A percentile compares a stretch with the other conserved stretches of the same genome.
Conservation (phyloP, 495 filamentous ascomycete species). For the Polyplosphaeria fusca region DNA sequence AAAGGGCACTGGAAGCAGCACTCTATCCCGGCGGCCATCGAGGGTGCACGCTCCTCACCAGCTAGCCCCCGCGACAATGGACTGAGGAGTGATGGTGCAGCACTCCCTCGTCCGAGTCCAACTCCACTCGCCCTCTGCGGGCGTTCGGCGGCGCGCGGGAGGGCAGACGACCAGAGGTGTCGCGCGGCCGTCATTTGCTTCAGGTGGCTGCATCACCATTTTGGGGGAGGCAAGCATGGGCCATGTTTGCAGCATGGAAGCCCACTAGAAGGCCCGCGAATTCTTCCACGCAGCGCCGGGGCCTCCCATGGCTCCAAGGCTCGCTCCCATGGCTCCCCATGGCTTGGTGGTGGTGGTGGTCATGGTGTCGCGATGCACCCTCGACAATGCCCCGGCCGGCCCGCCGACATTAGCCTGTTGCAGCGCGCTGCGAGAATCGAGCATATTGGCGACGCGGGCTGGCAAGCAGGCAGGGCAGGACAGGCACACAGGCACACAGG, state of each 20-base stretch:
- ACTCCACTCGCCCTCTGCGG: constrained; percentile 12
- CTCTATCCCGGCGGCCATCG: constrained; percentile 21
- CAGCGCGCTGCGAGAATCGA: too few relatives aligned
- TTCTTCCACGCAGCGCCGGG: constrained; percentile 22
- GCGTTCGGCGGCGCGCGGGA: constrained; percentile 24
- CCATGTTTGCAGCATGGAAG: constrained; percentile 29
- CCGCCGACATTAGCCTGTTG: constrained; percentile 28
- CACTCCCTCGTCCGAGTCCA: constrained; percentile 16
- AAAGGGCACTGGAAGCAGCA: constrained; percentile 15
- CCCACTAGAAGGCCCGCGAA: constrained; percentile 26
- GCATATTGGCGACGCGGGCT: too few relatives aligned
- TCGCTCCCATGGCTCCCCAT: too few relatives aligned
- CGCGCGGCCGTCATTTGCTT: too few relatives aligned
- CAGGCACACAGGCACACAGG: too few relatives aligned
- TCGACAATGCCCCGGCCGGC: constrained; percentile 6
- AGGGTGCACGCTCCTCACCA: constrained; percentile 2
- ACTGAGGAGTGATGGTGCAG: background rate
- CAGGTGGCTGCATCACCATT: too few relatives aligned
- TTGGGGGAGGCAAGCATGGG: constrained; percentile 9
- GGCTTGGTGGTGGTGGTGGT: too few relatives aligned
- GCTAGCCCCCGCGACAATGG: background rate
- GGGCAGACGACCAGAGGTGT: background rate
- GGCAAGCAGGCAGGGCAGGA: too few relatives aligned
- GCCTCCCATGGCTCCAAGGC: constrained; percentile 4
- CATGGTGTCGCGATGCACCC: too few relatives aligned